Conservation (phyloP, 257 asterid species). For the Striga asiatica region DNA sequence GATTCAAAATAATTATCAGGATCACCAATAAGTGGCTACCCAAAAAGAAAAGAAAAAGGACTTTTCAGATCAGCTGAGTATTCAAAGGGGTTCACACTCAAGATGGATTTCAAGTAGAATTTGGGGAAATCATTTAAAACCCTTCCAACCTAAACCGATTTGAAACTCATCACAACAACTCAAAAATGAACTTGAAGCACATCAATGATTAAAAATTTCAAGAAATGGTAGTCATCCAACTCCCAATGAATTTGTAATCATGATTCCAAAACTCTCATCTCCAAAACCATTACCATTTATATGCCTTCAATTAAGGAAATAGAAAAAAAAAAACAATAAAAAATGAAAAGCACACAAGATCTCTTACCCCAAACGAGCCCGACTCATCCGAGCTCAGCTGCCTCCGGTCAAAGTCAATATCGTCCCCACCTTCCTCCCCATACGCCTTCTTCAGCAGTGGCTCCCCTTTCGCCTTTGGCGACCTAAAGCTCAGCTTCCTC, state of each 20-base stretch:
- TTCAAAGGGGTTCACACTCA: not conserved
- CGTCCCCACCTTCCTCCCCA: slow-evolving; percentile 99
- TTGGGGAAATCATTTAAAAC: not conserved
- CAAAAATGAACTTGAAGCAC: not conserved
- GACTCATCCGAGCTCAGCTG: slow-evolving; percentile 90
- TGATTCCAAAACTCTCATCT: not conserved
- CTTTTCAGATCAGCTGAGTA: not conserved
- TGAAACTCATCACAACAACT: not conserved
- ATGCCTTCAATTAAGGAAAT: not conserved
- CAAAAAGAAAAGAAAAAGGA: not conserved
- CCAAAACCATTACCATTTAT: not conserved
- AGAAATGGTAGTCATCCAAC: not conserved
- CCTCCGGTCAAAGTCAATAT: slow-evolving; percentile 83
- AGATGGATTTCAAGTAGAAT: not conserved
- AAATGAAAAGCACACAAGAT: not conserved
- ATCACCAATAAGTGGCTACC: not conserved
- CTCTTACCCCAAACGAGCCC: slow-evolving; percentile 59
- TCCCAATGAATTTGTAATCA: not conserved
- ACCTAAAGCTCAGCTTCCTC: slow-evolving; percentile 78
- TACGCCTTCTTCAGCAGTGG: slow-evolving; percentile 78
- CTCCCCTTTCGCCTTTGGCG: slow-evolving; percentile 90
- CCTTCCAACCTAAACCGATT: not conserved
- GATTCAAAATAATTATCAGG: not conserved
- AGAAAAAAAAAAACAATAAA: not conserved
- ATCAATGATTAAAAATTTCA: not conserved